Evolutionary conservation across 2,329 filamentous ascomycete species (phyloP).

Genomic region (Corinectria fuckeliana): DNA sequence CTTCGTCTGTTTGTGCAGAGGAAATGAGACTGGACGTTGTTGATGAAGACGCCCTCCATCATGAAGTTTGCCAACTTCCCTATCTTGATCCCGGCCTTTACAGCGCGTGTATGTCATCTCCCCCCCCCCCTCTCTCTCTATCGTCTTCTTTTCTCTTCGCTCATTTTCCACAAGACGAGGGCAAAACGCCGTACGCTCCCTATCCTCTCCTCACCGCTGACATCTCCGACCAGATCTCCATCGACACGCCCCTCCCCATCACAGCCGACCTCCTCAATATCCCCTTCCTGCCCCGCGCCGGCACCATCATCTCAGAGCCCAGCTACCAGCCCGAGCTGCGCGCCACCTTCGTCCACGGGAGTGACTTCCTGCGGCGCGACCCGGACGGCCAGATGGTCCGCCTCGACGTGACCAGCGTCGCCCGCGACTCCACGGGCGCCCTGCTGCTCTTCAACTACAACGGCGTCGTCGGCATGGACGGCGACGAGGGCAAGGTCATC

Average conservation of each 20-base stretch:
- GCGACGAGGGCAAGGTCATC: constrained; percentile 44
- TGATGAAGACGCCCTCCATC: constrained; percentile 3
- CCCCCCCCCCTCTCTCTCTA: not conserved
- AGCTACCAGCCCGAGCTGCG: constrained; percentile 45
- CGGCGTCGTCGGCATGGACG: constrained; percentile 45
- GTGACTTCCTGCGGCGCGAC: constrained; percentile 50
- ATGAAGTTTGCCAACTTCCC: constrained; percentile 46
- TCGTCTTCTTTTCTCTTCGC: not conserved
- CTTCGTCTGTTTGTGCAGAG: not conserved
- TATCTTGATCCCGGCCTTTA: constrained; percentile 48
- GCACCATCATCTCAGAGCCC: constrained; percentile 45
- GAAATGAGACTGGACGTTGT: constrained; percentile 21
- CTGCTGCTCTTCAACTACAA: constrained; percentile 47
- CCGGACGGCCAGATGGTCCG: constrained; percentile 45
- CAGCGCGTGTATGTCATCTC: constrained; percentile 42
- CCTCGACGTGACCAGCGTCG: constrained; percentile 47
- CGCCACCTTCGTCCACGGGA: constrained; percentile 47
- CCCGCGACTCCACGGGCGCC: constrained; percentile 42
- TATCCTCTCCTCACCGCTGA: not conserved
- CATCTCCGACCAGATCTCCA: constrained; percentile 37
- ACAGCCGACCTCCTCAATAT: constrained; percentile 44
- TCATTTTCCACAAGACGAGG: too few species aligned
- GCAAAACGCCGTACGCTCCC: not conserved
- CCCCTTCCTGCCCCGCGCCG: constrained; percentile 40
- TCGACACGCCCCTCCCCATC: constrained; percentile 43